Conservation (phyloP, 2,329 filamentous ascomycete genomes). For the Colletotrichum echinochloae region DNA sequence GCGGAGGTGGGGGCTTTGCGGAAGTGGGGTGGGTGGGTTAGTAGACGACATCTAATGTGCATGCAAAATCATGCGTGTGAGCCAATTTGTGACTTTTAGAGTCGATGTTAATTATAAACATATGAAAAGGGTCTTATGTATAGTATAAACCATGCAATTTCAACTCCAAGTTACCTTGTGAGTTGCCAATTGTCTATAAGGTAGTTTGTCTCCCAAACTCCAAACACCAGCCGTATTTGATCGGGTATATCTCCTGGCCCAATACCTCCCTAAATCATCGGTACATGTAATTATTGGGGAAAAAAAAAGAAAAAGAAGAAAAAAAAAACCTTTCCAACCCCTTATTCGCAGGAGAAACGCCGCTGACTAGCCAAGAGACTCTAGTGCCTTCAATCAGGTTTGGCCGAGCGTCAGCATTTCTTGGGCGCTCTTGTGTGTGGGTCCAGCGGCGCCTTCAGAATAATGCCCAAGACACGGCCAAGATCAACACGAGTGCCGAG, state of each 20-base stretch:
- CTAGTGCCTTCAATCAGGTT: neutral
- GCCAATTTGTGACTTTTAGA: neutral
- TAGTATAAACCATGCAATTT: neutral
- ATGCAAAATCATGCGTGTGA: neutral
- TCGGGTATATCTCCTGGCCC: neutral
- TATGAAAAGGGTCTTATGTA: too few relatives aligned
- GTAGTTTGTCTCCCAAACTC: neutral
- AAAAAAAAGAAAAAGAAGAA: too few relatives aligned
- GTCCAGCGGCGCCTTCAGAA: neutral
- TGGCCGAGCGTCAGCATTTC: neutral
- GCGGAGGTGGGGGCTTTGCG: too few relatives aligned
- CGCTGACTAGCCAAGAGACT: neutral
- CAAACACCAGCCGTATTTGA: neutral
- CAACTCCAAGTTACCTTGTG: neutral
- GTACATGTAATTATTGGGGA: too few relatives aligned
- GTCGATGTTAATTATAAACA: neutral
- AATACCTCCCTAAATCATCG: too few relatives aligned
- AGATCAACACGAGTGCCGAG: constrained; percentile 22
- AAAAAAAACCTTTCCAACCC: neutral
- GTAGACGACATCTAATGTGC: neutral
- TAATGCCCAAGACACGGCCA: constrained; percentile 12
- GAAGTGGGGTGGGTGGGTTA: too few relatives aligned
- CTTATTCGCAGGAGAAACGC: neutral
- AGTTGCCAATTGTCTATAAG: too few relatives aligned
- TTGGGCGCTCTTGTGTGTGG: neutral